Conservation (phyloP, 768 basidiomycete species). For the Leucosporidium yakuticum region DNA sequence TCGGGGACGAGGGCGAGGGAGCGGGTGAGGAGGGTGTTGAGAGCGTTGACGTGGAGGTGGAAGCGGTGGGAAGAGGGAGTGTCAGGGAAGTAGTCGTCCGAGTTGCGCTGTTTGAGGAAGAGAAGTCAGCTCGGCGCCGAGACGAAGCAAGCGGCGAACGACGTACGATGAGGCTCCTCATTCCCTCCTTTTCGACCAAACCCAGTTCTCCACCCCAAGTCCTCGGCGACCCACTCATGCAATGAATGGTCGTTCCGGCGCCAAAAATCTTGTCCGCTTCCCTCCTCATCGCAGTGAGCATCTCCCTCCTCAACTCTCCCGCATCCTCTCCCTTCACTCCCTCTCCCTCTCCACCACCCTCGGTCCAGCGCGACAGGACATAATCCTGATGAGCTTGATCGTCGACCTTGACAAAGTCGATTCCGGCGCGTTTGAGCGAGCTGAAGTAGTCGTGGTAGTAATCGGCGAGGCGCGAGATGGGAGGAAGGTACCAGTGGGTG, state of each 20-base stretch:
- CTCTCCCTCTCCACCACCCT: too few species aligned
- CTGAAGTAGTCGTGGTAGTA: slow-evolving; percentile 34
- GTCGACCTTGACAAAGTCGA: slow-evolving; percentile 39
- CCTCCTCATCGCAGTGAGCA: too few species aligned
- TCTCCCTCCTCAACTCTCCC: too few species aligned
- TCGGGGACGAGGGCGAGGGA: slow-evolving; percentile 20
- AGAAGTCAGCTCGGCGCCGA: not conserved
- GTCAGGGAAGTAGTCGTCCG: slow-evolving; percentile 37
- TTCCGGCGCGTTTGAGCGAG: slow-evolving; percentile 23
- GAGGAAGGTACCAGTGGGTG: slow-evolving; percentile 17
- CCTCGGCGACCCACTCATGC: slow-evolving; percentile 35
- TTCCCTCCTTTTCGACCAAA: too few species aligned
- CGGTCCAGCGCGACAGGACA: not conserved
- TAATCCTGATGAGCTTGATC: slow-evolving; percentile 33
- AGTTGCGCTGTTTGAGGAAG: slow-evolving; percentile 13
- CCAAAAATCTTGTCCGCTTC: too few species aligned
- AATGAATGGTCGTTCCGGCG: slow-evolving; percentile 10
- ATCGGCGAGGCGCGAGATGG: not conserved
- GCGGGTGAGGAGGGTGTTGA: slow-evolving; percentile 11
- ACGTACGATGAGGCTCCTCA: not conserved
- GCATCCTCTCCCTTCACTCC: too few species aligned
- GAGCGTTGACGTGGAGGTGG: slow-evolving; percentile 32
- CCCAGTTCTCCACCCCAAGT: slow-evolving; percentile 4
- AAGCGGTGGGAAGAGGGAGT: slow-evolving; percentile 32
- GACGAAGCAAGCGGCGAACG: not conserved